A percentile compares a stretch with the other conserved stretches of the same genome.
Conservation (phyloP, 306 rosid species). For the Medicago arabica region DNA sequence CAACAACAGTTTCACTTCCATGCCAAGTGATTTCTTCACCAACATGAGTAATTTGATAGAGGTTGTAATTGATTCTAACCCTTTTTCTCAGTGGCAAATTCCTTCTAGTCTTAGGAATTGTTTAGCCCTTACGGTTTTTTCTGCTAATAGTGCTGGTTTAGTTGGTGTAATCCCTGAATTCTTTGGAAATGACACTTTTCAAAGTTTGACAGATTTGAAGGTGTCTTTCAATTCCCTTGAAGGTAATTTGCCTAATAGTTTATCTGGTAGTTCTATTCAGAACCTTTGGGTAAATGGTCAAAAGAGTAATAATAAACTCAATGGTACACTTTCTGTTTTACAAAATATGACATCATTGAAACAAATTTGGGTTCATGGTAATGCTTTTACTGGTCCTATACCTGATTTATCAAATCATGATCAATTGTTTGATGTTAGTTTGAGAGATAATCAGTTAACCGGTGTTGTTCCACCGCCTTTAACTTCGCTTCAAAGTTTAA, state of each 20-base stretch:
- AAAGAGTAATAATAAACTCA: conserved; percentile 50
- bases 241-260: conserved; percentile 65
- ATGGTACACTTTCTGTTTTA: conserved; percentile 73
- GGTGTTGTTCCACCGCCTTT: conserved; percentile 78
- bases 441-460: conserved; percentile 73
- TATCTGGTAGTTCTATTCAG: conserved; percentile 57
- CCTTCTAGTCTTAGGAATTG: conserved; percentile 54
- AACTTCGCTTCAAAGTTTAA: conserved; percentile 45
- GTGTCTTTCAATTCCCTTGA: conserved; percentile 59
- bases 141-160: conserved; percentile 49
- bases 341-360: conserved; percentile 60
- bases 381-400: conserved; percentile 77
- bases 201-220: conserved; percentile 46
- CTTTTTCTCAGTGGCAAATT: conserved; percentile 58
- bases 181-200: conserved; percentile 43
- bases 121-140: conserved; percentile 37
- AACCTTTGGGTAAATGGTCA: conserved; percentile 68
- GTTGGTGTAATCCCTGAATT: conserved; percentile 61
- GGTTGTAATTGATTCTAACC: conserved; percentile 52
- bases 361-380: conserved; percentile 65
- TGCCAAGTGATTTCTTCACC: conserved; percentile 63
- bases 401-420: conserved; percentile 63
- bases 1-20: conserved; percentile 58
- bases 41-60: conserved; percentile 39
- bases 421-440: conserved; percentile 43